phyloP scores from a whole-genome alignment of 179 eudicot genomes.

The Drosera spatulata region DNA sequence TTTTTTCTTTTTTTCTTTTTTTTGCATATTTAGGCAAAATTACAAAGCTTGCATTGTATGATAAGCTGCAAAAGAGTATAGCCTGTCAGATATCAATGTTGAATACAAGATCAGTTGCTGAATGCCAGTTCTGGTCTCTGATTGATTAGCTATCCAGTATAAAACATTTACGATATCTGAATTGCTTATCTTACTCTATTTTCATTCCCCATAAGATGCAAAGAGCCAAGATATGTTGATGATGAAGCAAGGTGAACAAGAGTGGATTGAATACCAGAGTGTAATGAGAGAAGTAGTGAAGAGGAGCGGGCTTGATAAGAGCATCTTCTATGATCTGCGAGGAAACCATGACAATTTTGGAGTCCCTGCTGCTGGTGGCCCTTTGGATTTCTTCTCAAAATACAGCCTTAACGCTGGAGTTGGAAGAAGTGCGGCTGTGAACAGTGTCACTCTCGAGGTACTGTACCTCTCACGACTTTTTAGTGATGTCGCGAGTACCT shows the following conservation, averaged over 20 bases:
- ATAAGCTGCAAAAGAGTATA: too few species aligned
- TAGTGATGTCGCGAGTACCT: too few species aligned
- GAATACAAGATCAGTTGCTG: too few species aligned
- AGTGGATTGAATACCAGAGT: slow-evolving; percentile 75
- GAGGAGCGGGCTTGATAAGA: slow-evolving; percentile 71
- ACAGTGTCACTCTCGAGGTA: slow-evolving; percentile 80
- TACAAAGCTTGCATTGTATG: too few species aligned
- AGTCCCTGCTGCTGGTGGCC: slow-evolving; percentile 50
- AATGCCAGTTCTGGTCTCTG: too few species aligned
- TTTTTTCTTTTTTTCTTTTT: too few species aligned
- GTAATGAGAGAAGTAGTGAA: slow-evolving; percentile 61
- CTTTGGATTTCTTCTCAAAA: slow-evolving; percentile 63
- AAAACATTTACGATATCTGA: too few species aligned
- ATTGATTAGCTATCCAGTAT: too few species aligned
- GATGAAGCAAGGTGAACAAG: slow-evolving; percentile 78
- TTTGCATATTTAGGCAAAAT: too few species aligned
- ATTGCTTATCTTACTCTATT: background rate
- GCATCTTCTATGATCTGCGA: slow-evolving; percentile 67
- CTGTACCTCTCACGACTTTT: background rate
- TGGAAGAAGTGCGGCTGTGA: slow-evolving; percentile 58
- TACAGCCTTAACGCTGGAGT: slow-evolving; percentile 65
- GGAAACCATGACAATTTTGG: slow-evolving; percentile 97
- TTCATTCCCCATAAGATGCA: slow-evolving; percentile 41
- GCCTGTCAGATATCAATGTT: too few species aligned
- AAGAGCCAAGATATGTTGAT: slow-evolving; percentile 81